Evolutionary conservation across 164 flowering plant genomes (phyloP).

Genomic region (Saururus chinensis): DNA sequence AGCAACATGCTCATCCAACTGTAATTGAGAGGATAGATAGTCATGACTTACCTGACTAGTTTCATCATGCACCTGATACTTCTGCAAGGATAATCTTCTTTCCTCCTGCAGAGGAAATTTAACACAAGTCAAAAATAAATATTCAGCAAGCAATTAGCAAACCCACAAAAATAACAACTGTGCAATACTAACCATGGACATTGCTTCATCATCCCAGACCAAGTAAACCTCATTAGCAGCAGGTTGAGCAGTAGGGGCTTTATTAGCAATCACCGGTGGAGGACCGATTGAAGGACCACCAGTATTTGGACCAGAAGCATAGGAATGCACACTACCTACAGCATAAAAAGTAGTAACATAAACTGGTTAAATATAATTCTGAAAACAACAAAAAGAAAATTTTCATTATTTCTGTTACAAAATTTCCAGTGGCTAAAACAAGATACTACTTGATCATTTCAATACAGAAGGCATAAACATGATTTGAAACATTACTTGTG

Average conservation of each 20-base stretch:
- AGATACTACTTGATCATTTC: too few species aligned
- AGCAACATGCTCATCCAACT: slow-evolving; percentile 25
- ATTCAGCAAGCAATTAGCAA: not conserved
- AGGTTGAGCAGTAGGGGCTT: slow-evolving; percentile 62
- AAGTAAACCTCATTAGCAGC: slow-evolving; percentile 81
- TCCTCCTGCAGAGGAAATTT: slow-evolving; percentile 56
- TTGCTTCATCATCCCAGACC: slow-evolving; percentile 98
- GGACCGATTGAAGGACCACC: slow-evolving; percentile 96
- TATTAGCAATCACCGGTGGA: slow-evolving; percentile 89
- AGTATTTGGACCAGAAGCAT: slow-evolving; percentile 97
- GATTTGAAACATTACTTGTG: slow-evolving; percentile 10
- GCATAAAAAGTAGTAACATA: not conserved
- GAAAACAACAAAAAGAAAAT: too few species aligned
- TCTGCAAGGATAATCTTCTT: slow-evolving; percentile 80
- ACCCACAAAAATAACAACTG: not conserved
- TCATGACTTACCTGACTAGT: slow-evolving; percentile 97
- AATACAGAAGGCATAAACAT: too few species aligned
- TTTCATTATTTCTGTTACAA: too few species aligned
- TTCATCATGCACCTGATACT: slow-evolving; percentile 99
- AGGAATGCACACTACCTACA: slow-evolving; percentile 60
- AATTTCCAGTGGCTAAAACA: too few species aligned
- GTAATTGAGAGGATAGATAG: slow-evolving; percentile 21
- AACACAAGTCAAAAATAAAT: not conserved
- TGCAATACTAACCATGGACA: slow-evolving; percentile 82
- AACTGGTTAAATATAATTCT: too few species aligned